phyloP scores from a whole-genome alignment of 352 stramenopile genomes.

The Phytophthora colocasiae region DNA sequence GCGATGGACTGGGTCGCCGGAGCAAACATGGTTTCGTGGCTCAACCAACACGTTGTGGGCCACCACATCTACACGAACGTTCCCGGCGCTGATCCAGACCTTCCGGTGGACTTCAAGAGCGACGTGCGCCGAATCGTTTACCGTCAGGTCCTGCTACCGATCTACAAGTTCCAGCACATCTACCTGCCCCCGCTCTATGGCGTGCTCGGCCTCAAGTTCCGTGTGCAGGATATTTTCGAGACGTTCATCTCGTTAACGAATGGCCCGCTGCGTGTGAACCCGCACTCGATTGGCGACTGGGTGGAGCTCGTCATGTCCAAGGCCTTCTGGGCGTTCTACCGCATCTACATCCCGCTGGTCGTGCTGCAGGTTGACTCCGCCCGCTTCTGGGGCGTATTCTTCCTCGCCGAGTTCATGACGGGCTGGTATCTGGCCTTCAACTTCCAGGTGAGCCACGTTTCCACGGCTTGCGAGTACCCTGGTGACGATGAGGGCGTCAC shows the following conservation, averaged over 20 bases:
- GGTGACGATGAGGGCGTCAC: slow-evolving; percentile 64
- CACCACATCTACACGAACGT: slow-evolving; percentile 98
- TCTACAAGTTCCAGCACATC: slow-evolving; percentile 94
- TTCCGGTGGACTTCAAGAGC: slow-evolving; percentile 89
- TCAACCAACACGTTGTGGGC: slow-evolving; percentile 96
- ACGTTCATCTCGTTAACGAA: slow-evolving; percentile 89
- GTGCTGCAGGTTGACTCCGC: slow-evolving; percentile 66
- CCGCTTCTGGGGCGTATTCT: slow-evolving; percentile 83
- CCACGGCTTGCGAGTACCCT: slow-evolving; percentile 92
- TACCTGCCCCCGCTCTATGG: slow-evolving; percentile 95
- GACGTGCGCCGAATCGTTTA: slow-evolving; percentile 89
- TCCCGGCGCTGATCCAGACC: slow-evolving; percentile 92
- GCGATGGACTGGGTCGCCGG: slow-evolving; percentile 93
- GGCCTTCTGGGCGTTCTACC: slow-evolving; percentile 90
- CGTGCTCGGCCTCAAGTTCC: slow-evolving; percentile 94
- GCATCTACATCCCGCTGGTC: slow-evolving; percentile 88
- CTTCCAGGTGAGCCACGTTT: slow-evolving; percentile 93
- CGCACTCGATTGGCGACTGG: slow-evolving; percentile 80
- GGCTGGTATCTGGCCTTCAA: slow-evolving; percentile 95
- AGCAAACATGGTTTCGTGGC: slow-evolving; percentile 93
- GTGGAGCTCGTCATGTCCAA: slow-evolving; percentile 88
- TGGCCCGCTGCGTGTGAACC: slow-evolving; percentile 93
- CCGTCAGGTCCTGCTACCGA: slow-evolving; percentile 84
- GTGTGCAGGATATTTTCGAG: slow-evolving; percentile 92
- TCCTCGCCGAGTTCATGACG: slow-evolving; percentile 90